These are phyloP conservation scores for Phytophthora citrophthora DNA, from an alignment of 352 stramenopile species.

Conservation along the genomic window DNA sequence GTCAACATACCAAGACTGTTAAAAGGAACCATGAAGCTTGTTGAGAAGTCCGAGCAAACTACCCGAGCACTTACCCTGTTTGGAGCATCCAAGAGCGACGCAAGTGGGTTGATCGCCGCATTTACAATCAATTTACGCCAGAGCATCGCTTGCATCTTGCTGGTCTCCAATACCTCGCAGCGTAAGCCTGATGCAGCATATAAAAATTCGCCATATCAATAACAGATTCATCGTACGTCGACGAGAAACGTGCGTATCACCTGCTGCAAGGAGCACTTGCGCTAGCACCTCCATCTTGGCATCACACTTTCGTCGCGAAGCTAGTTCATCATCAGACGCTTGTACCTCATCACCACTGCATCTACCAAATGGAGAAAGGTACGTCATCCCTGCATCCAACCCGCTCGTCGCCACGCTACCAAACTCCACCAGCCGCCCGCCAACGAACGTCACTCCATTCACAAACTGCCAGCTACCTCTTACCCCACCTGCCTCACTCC, in stretches of 20 bases:
- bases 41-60: background rate
- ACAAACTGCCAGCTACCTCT: constrained; percentile 45
- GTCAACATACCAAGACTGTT: background rate
- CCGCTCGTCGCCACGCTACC: constrained; percentile 61
- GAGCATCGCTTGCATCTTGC: constrained; percentile 65
- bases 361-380: constrained; percentile 47
- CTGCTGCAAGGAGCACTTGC: constrained; percentile 43
- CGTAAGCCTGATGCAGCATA: constrained; percentile 39
- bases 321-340: background rate
- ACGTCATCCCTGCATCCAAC: constrained; percentile 51
- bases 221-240: background rate
- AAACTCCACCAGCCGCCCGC: constrained; percentile 46
- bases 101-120: constrained; percentile 78
- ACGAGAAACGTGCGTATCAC: constrained; percentile 11
- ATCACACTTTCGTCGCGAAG: background rate
- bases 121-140: constrained; percentile 88
- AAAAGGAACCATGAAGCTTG: background rate
- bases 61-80: constrained; percentile 47
- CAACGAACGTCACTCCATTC: constrained; percentile 75
- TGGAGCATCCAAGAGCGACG: constrained; percentile 57
- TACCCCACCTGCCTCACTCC: background rate
- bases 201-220: background rate
- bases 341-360: background rate
- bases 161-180: constrained; percentile 44
- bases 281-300: constrained; percentile 39